Evolutionary conservation across 768 basidiomycete genomes (phyloP), one percentile per base, ranked within the genome.

Genomic region (Cubamyces sp.): DNA sequence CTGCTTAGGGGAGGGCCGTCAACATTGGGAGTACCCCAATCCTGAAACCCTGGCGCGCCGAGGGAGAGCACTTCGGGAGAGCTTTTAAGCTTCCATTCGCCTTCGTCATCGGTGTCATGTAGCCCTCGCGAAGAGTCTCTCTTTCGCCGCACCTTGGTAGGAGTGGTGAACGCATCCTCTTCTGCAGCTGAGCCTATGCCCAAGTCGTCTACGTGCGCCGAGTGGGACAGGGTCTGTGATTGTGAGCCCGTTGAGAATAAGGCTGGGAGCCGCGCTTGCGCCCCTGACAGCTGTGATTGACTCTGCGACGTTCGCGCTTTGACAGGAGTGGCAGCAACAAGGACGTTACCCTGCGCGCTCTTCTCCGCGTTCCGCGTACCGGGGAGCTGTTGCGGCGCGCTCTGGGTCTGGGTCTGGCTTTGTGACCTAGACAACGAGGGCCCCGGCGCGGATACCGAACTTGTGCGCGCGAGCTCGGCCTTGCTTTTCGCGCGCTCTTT

Each of bases 311-410:
- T 41, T 19, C 62, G 61, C 42, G 74, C 70, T 63, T 83, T 83
- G 19, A 75, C 74, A 5, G 86, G 86, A 14, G 85, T 88, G 14
- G 83, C 83, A 2, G 78, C 79, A 23, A 88, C 86, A 26, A 88
- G 78, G 12, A 76, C 78, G 7, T 77, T 74, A 5, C 80, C 82
- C 57, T 56, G 51, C n/a, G 56, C 12, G 40, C 21, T 19, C 40
- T 43, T 60, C 55, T 25, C 51, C 43, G 9, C 19, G 42, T 41
- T 45, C 28, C 39, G 39, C 53, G 26, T 50, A 14, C 23, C 45
- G 5, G 40, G 19, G 3, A 19, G 40, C 43, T 19, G 48, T 40
- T 19, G 8, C 16, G 34, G 37, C 51, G 30, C 50, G 34, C 8
- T 34, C 30, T 49, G 62, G 28, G 26, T 30, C 40, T 57, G 67